Percentiles rank a stretch among this genome's conserved stretches.
Conservation (phyloP, 176 grass and related monocot species). For the Chrysopogon serrulatus region DNA sequence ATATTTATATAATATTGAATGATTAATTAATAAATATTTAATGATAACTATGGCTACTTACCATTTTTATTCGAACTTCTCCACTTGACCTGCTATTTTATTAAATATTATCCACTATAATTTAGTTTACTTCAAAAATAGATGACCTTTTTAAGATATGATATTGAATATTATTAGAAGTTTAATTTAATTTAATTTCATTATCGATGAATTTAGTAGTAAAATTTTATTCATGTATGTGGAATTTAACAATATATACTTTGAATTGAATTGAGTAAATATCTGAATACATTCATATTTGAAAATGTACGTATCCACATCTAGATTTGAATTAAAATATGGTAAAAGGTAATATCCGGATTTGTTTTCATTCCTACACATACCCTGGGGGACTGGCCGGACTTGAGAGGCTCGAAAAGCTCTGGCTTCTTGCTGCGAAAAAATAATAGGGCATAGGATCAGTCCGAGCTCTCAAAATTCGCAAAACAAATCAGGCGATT, state of each 20-base stretch:
- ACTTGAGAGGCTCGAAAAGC: constrained; percentile 59
- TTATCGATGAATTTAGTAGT: background rate
- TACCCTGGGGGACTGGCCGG: constrained; percentile 70
- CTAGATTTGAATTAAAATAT: background rate
- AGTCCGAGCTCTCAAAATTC: background rate
- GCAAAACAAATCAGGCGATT: background rate
- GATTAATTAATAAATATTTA: too few species aligned
- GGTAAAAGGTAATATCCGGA: too few species aligned
- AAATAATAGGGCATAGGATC: background rate
- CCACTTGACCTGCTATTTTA: background rate
- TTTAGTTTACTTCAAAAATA: background rate
- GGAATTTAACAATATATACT: background rate
- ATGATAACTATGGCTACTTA: too few species aligned
- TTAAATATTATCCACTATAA: background rate
- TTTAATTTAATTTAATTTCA: background rate
- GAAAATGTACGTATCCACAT: background rate
- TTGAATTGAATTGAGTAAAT: background rate
- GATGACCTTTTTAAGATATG: background rate
- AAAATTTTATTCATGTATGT: background rate
- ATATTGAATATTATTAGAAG: background rate
- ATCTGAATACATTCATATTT: background rate
- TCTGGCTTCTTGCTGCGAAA: constrained; percentile 69
- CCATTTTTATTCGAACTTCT: background rate
- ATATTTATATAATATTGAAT: too few species aligned
- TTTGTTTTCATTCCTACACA: background rate